Percentiles rank a stretch among this genome's conserved stretches.
Conservation (phyloP, 2,329 filamentous ascomycete genomes). For the Penicillium sp. region DNA sequence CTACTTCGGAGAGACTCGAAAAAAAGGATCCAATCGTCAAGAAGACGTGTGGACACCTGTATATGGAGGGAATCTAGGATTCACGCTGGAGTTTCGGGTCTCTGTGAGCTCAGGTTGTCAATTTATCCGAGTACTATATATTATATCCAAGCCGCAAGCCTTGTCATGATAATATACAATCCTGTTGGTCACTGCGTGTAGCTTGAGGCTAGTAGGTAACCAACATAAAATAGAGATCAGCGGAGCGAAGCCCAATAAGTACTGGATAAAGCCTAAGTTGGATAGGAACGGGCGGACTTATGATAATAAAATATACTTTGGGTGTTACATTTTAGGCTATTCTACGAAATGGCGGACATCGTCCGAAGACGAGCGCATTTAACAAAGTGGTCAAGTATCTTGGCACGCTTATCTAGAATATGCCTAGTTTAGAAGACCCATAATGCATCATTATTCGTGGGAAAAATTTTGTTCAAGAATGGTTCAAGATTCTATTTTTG, state of each 20-base stretch:
- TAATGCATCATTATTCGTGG: conserved; percentile 1
- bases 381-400: background rate
- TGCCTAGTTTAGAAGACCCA: background rate
- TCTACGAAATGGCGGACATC: background rate
- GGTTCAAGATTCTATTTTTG: conserved; percentile 13
- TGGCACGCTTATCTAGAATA: background rate
- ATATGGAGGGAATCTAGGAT: background rate
- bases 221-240: background rate
- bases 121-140: background rate
- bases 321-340: conserved; percentile 11
- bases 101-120: background rate
- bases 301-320: background rate
- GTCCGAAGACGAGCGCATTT: background rate
- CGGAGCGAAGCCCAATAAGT: background rate
- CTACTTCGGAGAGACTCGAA: background rate
- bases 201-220: background rate
- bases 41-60: background rate
- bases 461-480: conserved; percentile 5
- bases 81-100: background rate
- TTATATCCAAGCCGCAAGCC: background rate
- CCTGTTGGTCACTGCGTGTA: background rate
- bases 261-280: background rate
- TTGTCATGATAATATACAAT: background rate
- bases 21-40: background rate
- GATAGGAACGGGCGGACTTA: background rate